Conservation (phyloP, 805 yeast genomes). For the Candida corydali region DNA sequence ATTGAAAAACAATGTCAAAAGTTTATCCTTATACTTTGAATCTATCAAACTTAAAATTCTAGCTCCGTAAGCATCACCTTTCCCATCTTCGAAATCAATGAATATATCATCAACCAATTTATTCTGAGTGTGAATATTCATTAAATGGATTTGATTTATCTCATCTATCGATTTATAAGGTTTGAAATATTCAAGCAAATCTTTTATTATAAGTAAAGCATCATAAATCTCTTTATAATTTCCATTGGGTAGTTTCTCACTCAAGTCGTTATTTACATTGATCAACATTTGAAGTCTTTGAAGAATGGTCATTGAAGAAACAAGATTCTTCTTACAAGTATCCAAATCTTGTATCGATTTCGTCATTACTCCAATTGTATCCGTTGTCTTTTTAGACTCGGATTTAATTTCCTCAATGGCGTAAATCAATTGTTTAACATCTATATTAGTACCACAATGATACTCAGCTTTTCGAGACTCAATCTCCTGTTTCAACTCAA, state of each 20-base stretch:
- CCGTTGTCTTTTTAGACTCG: slow-evolving; percentile 53
- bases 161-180: slow-evolving; percentile 82
- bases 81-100: slow-evolving; percentile 58
- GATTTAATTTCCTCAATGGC: slow-evolving; percentile 46
- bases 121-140: slow-evolving; percentile 55
- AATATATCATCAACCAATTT: slow-evolving; percentile 66
- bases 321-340: slow-evolving; percentile 77
- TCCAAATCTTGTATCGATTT: slow-evolving; percentile 75
- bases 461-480: slow-evolving; percentile 30
- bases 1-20: slow-evolving; percentile 70
- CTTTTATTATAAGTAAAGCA: slow-evolving; percentile 66
- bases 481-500: slow-evolving; percentile 45
- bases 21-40: slow-evolving; percentile 48
- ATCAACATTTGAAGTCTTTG: slow-evolving; percentile 84
- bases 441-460: slow-evolving; percentile 19
- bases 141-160: slow-evolving; percentile 60
- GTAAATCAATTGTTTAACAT: slow-evolving; percentile 37
- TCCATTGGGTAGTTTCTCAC: slow-evolving; percentile 40
- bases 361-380: slow-evolving; percentile 65
- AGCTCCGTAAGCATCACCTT: slow-evolving; percentile 56
- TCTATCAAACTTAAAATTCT: slow-evolving; percentile 66
- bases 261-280: slow-evolving; percentile 64
- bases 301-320: slow-evolving; percentile 77
- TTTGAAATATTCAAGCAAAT: slow-evolving; percentile 67
- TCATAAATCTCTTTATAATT: slow-evolving; percentile 55